These are phyloP conservation scores for Antitrichia curtipendula DNA, from an alignment of 225 moss, liverwort and hornwort genomes.

Conservation along the genomic window DNA sequence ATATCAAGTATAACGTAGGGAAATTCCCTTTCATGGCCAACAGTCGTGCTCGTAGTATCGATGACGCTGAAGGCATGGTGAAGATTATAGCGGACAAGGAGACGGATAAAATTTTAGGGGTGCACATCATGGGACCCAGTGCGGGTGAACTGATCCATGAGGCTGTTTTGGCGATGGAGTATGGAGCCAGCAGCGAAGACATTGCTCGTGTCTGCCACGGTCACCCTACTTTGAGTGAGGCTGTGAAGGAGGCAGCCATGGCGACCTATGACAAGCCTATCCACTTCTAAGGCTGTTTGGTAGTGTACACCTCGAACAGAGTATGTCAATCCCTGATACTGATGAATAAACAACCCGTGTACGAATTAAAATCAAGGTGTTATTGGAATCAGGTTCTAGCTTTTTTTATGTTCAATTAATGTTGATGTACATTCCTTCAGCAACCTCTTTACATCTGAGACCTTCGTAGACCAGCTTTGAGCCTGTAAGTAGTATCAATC, in stretches of 20 bases:
- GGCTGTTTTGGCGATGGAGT: slow-evolving; percentile 86
- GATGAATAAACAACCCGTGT: slow-evolving; percentile 24
- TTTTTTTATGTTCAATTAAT: neutral
- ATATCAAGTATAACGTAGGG: slow-evolving; percentile 71
- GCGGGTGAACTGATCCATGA: slow-evolving; percentile 94
- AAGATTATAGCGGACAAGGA: slow-evolving; percentile 94
- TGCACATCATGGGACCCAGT: slow-evolving; percentile 94
- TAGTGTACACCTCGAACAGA: neutral
- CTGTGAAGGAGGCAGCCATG: slow-evolving; percentile 97
- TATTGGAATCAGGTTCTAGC: neutral
- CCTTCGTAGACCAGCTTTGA: neutral
- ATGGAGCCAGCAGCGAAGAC: slow-evolving; percentile 95
- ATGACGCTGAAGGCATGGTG: slow-evolving; percentile 93
- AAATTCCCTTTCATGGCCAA: slow-evolving; percentile 93
- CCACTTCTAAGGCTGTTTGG: slow-evolving; percentile 45
- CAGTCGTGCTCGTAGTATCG: slow-evolving; percentile 87
- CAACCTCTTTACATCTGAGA: neutral
- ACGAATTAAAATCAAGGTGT: neutral
- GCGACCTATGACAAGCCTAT: slow-evolving; percentile 94
- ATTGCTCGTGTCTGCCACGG: slow-evolving; percentile 96
- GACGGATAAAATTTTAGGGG: slow-evolving; percentile 83
- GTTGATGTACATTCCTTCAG: neutral
- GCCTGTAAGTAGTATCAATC: neutral
- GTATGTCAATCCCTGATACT: slow-evolving; percentile 5
- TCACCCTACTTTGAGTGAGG: slow-evolving; percentile 91